A percentile compares a stretch with the other conserved stretches of the same genome.
These are phyloP conservation scores for Gossypium herbaceum DNA, from an alignment of 345 rosid genomes.

Conservation along the genomic window DNA sequence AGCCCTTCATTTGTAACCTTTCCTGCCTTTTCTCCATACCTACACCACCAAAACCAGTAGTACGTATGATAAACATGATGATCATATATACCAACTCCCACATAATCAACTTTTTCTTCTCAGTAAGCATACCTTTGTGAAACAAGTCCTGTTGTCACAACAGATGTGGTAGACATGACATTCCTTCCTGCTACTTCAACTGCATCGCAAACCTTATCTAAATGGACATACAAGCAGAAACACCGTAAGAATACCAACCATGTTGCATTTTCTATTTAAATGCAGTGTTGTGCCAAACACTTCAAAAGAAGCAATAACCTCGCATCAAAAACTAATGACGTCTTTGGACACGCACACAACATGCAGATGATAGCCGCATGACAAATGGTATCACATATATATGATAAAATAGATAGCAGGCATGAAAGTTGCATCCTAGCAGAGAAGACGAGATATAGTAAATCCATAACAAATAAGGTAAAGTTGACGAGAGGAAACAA, in stretches of 20 bases:
- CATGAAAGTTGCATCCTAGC: not conserved
- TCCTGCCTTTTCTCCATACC: constrained; percentile 64
- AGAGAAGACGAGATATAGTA: not conserved
- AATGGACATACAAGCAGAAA: not conserved
- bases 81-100: not conserved
- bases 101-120: not conserved
- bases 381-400: too few relatives aligned
- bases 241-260: not conserved
- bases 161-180: constrained; percentile 82
- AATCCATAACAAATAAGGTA: not conserved
- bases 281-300: too few relatives aligned
- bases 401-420: not conserved
- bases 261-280: too few relatives aligned
- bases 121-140: constrained; percentile 49
- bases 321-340: too few relatives aligned
- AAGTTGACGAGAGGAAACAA: constrained; percentile 2
- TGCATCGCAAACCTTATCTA: constrained; percentile 85
- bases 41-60: constrained; percentile 20
- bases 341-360: too few relatives aligned
- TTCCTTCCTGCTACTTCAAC: constrained; percentile 89
- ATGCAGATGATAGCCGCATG: too few relatives aligned
- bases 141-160: constrained; percentile 81
- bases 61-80: not conserved
- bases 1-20: constrained; percentile 55
- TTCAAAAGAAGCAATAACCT: too few relatives aligned